phyloP scores from a whole-genome alignment of 257 asterid genomes.

The Fraxinus anomala region DNA sequence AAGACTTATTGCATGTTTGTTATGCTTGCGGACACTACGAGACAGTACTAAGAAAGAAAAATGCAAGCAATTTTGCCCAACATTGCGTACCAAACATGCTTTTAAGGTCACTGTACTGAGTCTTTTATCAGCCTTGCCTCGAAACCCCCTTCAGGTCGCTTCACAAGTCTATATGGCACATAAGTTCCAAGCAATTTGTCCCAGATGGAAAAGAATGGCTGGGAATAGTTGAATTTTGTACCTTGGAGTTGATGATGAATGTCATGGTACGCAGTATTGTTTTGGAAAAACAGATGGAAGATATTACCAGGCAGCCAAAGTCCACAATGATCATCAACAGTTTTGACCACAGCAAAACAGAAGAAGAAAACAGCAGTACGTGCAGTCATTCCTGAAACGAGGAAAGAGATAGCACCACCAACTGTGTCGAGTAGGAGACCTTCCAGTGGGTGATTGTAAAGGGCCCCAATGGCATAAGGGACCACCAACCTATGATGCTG shows the following conservation, averaged over 20 bases:
- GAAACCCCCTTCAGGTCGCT: slow-evolving; percentile 76
- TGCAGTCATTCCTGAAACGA: slow-evolving; percentile 83
- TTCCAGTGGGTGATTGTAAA: slow-evolving; percentile 85
- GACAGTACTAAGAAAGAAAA: slow-evolving; percentile 2
- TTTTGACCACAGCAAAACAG: slow-evolving; percentile 81
- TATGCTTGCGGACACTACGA: neutral
- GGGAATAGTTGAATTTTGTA: slow-evolving; percentile 77
- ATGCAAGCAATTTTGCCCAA: neutral
- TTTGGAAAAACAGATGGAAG: slow-evolving; percentile 73
- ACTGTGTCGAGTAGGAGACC: slow-evolving; percentile 84
- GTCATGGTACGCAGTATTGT: slow-evolving; percentile 84
- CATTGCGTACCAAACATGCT: neutral
- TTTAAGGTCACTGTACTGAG: slow-evolving; percentile 25
- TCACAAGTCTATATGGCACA: slow-evolving; percentile 58
- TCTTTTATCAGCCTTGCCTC: slow-evolving; percentile 76
- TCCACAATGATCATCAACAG: slow-evolving; percentile 90
- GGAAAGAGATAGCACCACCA: slow-evolving; percentile 87
- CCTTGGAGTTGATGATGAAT: slow-evolving; percentile 92
- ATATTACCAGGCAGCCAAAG: slow-evolving; percentile 85
- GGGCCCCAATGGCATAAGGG: slow-evolving; percentile 84
- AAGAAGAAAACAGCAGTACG: slow-evolving; percentile 78
- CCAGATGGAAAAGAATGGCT: slow-evolving; percentile 87
- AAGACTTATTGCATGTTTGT: neutral
- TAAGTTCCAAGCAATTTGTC: slow-evolving; percentile 86
- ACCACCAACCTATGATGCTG: slow-evolving; percentile 79